Evolutionary conservation across 192 early-diverging fungal genomes (phyloP), one percentile per base, ranked within the genome.

Genomic region (Coemansia aciculifera): DNA sequence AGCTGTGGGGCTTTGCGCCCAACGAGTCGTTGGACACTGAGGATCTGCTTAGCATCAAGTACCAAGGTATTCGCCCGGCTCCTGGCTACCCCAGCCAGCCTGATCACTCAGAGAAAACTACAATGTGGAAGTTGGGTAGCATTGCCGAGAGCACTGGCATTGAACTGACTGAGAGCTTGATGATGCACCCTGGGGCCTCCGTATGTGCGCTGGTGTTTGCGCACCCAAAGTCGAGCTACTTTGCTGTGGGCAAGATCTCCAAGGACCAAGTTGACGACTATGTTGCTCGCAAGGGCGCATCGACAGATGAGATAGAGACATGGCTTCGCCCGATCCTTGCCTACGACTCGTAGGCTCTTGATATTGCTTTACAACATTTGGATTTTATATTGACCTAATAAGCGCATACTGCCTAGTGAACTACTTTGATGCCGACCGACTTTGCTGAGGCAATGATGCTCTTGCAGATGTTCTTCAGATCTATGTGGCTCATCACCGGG

Each of bases 11-110:
- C 56, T 98, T 95, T 83, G 86, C 92, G 9, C 80, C 86, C 3
- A 38, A 73, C 12, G 95, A 96, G 82, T 81, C 81, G 1, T 84
- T 98, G 60, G 78, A 87, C 29, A 85, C 91, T 36, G 87, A 87
- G 61, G 94, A 95, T 37, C 73, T 96, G 86, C 86, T 98, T 72
- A 88, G 90, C 75, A 90, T 98, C 73, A 93, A 94, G 75, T 98
- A 98, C 81, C 90, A 93, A 73, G 95, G 95, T 59, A 98, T 98
- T 67, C 91, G 95, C 12, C 95, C 95, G 2, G 95, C 95, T 0
- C 94, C 94, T 1, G 95, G 94, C 23, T 98, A 98, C 71, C 95
- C 95, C 27, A 94, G 89, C 24, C 95, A 98, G 75, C 95, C 95
- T 13, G 95, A 98, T 66, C 95, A 98, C 74, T 91, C 92, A 1